Conservation (phyloP, 2,329 filamentous ascomycete species). For the Metarhizium humberi region DNA sequence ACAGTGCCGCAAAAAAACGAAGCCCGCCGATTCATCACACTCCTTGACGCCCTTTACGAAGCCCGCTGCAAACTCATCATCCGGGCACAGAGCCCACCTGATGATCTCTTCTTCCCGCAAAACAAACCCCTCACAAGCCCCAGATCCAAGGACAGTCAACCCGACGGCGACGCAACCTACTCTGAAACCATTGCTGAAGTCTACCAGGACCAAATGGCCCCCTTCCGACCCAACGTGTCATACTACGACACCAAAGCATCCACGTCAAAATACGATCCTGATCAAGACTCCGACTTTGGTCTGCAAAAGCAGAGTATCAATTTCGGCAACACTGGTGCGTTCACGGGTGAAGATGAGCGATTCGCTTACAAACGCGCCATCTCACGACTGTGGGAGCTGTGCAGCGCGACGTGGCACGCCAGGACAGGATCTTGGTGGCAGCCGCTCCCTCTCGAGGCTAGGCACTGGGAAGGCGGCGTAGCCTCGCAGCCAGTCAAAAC, state of each 20-base stretch:
- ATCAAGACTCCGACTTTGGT: constrained; percentile 49
- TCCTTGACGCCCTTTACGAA: constrained; percentile 74
- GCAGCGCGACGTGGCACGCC: constrained; percentile 62
- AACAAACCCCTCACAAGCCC: constrained; percentile 11
- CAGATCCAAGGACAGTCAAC: not conserved
- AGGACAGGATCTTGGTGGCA: constrained; percentile 61
- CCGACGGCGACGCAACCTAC: constrained; percentile 28
- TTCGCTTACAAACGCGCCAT: constrained; percentile 74
- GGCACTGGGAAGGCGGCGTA: constrained; percentile 54
- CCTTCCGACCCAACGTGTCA: constrained; percentile 72
- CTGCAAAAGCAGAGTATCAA: constrained; percentile 37
- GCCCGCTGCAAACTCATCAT: constrained; percentile 69
- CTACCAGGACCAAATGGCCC: constrained; percentile 67
- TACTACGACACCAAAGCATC: constrained; percentile 44
- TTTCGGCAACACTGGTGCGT: constrained; percentile 57
- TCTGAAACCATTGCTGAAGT: constrained; percentile 49
- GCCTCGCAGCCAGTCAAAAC: constrained; percentile 14
- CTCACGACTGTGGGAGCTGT: constrained; percentile 77
- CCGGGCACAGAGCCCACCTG: constrained; percentile 56
- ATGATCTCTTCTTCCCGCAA: constrained; percentile 71
- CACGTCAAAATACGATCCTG: constrained; percentile 42
- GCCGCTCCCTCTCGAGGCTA: constrained; percentile 51
- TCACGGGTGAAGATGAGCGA: constrained; percentile 72
- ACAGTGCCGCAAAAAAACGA: constrained; percentile 67
- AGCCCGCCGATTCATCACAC: constrained; percentile 68